phyloP scores from a whole-genome alignment of 1,139 yeast species.

The Groenewaldozyma auringiensis region DNA sequence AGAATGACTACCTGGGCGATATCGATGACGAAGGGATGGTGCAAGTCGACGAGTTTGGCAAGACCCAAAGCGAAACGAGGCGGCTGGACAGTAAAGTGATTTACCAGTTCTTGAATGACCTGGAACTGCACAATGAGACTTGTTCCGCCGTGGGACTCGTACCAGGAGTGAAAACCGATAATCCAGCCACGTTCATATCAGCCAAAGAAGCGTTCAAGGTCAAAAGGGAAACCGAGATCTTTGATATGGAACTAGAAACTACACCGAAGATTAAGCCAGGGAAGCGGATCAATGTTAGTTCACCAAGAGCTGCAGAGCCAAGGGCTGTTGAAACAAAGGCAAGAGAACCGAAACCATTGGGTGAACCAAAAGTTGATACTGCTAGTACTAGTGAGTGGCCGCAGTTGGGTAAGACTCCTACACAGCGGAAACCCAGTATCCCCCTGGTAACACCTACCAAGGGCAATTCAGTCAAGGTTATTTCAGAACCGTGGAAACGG shows the following conservation, averaged over 20 bases:
- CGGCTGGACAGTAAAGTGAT: slow-evolving; percentile 6
- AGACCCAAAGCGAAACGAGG: no score
- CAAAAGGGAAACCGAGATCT: slow-evolving; percentile 1
- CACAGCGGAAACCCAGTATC: not conserved
- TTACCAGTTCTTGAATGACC: slow-evolving; percentile 13
- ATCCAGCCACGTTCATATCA: slow-evolving; percentile 8
- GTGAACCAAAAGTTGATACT: slow-evolving; percentile 1
- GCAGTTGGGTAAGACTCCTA: not conserved
- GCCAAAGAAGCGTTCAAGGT: slow-evolving; percentile 1
- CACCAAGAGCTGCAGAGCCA: no score
- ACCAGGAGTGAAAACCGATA: slow-evolving; percentile 12
- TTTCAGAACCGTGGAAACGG: not conserved
- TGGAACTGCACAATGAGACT: slow-evolving; percentile 16
- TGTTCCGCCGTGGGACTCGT: slow-evolving; percentile 15
- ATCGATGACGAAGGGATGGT: slow-evolving; percentile 29
- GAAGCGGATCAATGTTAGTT: no score
- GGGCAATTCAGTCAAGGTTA: not conserved
- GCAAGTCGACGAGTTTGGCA: slow-evolving; percentile 27
- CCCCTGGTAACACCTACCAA: not conserved
- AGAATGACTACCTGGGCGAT: slow-evolving; percentile 36
- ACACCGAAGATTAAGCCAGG: no score
- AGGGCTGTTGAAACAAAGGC: no score
- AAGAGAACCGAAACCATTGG: no score
- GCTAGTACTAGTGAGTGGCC: not conserved
- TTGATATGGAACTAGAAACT: slow-evolving; percentile 6